A percentile compares a stretch with the other conserved stretches of the same genome.
These are phyloP conservation scores for Zea luxurians DNA, from an alignment of 176 grass and related monocot species.

Conservation along the genomic window DNA sequence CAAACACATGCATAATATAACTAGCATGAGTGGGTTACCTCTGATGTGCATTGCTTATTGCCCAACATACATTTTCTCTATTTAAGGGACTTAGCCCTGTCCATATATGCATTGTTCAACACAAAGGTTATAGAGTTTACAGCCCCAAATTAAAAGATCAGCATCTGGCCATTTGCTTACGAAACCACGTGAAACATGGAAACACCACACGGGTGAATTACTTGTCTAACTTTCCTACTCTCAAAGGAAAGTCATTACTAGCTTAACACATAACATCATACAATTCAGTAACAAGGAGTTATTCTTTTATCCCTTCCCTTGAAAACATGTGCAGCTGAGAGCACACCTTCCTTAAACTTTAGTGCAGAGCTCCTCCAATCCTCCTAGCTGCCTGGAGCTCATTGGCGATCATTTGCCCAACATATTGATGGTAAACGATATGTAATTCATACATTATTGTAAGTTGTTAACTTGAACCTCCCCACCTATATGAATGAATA, in stretches of 20 bases:
- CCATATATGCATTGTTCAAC: background rate
- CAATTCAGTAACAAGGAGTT: background rate
- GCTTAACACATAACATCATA: background rate
- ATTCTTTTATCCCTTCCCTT: background rate
- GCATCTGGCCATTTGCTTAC: background rate
- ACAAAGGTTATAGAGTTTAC: background rate
- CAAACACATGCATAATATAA: background rate
- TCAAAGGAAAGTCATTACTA: background rate
- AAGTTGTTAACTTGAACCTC: background rate
- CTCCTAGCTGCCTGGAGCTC: background rate
- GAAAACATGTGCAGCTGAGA: background rate
- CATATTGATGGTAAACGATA: background rate
- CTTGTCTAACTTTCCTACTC: background rate
- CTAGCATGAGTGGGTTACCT: background rate
- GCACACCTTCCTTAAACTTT: background rate
- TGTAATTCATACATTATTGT: background rate
- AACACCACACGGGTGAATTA: background rate
- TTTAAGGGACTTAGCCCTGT: background rate
- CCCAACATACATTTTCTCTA: background rate
- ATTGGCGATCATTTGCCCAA: background rate
- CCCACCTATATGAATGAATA: background rate
- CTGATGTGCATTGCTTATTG: background rate
- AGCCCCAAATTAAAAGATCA: background rate
- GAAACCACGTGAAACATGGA: background rate
- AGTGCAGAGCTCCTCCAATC: background rate